Evolutionary conservation across 441 rosid species (phyloP), one percentile per base, ranked within the genome.

Genomic region (Corymbia calophylla): DNA sequence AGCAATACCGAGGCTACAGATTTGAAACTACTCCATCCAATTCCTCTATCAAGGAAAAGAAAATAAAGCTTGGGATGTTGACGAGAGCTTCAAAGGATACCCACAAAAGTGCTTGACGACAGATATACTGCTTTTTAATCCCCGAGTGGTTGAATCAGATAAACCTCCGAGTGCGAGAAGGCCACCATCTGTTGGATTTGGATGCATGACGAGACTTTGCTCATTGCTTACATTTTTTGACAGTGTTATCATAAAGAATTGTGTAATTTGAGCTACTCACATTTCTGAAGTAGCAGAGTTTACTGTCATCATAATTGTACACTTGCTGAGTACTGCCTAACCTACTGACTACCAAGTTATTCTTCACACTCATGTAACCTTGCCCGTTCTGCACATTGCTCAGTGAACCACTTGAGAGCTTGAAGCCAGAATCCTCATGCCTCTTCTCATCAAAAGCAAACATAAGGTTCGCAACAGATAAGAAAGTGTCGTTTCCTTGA

Each of bases 231-330:
- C 98, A 96, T 7, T 85, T 56, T 86, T 90, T 77, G 87, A 53
- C 68, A 32, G 92, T 88, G 82, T 92, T 39, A 86, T 98, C 98
- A 85, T 96, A 89, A 15, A 95, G 89, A 92, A 98, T 93, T 27
- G 93, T 93, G 93, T 96, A 96, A 93, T 97, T 97, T 32, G 92
- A 93, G 93, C 97, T 95, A 90, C 98, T 95, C 32, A 98, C 66
- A 88, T 96, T 96, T 93, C 99, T 94, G 17, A 91, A 95, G 92
- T 95, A 98, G 93, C 99, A 98, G 58, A 85, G 91, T 14, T 92
- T 89, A 56, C 88, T 32, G 70, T 95, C 94, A 48, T 88, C 88
- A 77, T 93, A 97, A 62, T 90, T 90, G 92, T 95, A 97, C 14
- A 90, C 92, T 90, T 97, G 96, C 90, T 93, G 94, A 25, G 98